Conservation (phyloP, 129 eudicot genomes). For the Mikania micrantha region DNA sequence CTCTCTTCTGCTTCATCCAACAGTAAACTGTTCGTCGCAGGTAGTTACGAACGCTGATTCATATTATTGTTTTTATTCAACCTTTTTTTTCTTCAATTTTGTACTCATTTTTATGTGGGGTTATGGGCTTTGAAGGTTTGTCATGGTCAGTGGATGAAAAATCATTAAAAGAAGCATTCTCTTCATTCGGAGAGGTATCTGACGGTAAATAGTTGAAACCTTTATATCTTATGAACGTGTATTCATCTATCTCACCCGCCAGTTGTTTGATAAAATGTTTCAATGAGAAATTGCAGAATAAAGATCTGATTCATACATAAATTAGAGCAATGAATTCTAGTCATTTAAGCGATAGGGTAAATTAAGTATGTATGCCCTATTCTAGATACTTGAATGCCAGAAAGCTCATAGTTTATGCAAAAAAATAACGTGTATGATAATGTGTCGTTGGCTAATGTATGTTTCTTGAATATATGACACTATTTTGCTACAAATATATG, state of each 20-base stretch:
- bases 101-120: too few species aligned
- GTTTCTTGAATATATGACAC: not conserved
- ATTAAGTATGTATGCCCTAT: not conserved
- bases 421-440: not conserved
- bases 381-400: not conserved
- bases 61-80: not conserved
- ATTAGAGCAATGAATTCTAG: not conserved
- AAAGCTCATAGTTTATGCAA: not conserved
- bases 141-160: conserved; percentile 85
- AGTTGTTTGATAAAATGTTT: conserved; percentile 48
- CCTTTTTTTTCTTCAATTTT: too few species aligned
- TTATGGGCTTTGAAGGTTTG: conserved; percentile 37
- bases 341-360: not conserved
- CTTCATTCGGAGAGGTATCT: conserved; percentile 58
- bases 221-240: not conserved
- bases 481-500: not conserved
- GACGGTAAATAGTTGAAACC: conserved; percentile 38
- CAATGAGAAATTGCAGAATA: conserved; percentile 2
- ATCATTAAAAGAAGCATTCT: conserved; percentile 57
- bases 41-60: conserved; percentile 13
- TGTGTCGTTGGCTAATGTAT: not conserved
- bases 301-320: not conserved
- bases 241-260: conserved; percentile 2
- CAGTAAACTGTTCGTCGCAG: conserved; percentile 56
- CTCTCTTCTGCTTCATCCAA: conserved; percentile 29